A percentile compares a stretch with the other conserved stretches of the same genome.
Evolutionary conservation across 2,329 filamentous ascomycete genomes (phyloP).

Genomic region (Teratosphaeria viscida): DNA sequence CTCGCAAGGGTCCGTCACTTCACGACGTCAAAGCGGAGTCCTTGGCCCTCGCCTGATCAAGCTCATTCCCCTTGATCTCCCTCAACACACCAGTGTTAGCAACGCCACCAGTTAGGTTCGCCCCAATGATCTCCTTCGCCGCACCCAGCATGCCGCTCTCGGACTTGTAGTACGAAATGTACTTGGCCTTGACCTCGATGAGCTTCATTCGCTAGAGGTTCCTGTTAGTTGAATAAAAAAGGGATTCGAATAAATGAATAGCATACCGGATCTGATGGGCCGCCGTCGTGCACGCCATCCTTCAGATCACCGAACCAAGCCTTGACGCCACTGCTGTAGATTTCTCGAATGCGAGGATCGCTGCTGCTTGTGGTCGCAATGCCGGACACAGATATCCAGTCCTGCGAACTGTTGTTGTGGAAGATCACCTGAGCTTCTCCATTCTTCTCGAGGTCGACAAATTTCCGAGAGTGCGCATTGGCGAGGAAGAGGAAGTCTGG

Average conservation of each 20-base stretch:
- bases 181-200: constrained; percentile 29
- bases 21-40: constrained; percentile 17
- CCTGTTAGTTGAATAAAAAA: no score
- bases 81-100: constrained; percentile 25
- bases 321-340: constrained; percentile 29
- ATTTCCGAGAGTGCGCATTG: constrained; percentile 39
- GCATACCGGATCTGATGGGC: constrained; percentile 31
- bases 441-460: constrained; percentile 35
- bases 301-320: constrained; percentile 44
- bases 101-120: constrained; percentile 23
- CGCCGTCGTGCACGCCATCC: constrained; percentile 39
- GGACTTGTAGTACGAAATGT: constrained; percentile 27
- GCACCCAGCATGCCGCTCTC: constrained; percentile 19
- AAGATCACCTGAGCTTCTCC: constrained; percentile 33
- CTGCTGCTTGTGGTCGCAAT: constrained; percentile 32
- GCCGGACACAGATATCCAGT: constrained; percentile 39
- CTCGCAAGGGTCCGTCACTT: background rate
- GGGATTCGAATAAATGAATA: no score
- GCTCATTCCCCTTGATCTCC: constrained; percentile 23
- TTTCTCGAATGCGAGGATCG: constrained; percentile 40
- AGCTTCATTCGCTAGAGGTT: constrained; percentile 28
- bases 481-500: constrained; percentile 43
- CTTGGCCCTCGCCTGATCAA: constrained; percentile 20
- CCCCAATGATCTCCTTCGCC: constrained; percentile 23
- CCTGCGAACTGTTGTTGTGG: constrained; percentile 36